Evolutionary conservation across 805 yeast species (phyloP).

Genomic region (Metschnikowia lunata): DNA sequence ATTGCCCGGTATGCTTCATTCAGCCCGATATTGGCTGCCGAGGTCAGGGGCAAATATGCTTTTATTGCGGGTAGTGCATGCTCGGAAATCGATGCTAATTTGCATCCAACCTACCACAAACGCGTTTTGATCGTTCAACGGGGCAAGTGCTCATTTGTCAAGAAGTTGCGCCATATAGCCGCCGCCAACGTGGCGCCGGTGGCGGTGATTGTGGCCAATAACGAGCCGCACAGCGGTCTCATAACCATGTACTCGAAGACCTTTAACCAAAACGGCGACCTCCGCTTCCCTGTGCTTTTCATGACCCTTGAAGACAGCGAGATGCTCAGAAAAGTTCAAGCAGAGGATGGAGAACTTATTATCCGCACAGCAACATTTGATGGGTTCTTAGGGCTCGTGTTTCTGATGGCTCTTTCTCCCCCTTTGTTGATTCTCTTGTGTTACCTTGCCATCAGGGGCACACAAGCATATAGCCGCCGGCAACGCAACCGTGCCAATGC

Average conservation of each 20-base stretch:
- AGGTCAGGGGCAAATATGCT: conserved; percentile 23
- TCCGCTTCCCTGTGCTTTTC: conserved; percentile 49
- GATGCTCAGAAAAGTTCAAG: conserved; percentile 12
- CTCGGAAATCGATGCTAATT: conserved; percentile 10
- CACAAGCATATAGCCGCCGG: conserved; percentile 26
- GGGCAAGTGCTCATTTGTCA: conserved; percentile 55
- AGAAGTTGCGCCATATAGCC: conserved; percentile 45
- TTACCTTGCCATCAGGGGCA: conserved; percentile 28
- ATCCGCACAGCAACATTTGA: conserved; percentile 35
- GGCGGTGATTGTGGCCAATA: conserved; percentile 56
- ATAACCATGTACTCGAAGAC: conserved; percentile 52
- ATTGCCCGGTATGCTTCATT: conserved; percentile 40
- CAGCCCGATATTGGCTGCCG: conserved; percentile 30
- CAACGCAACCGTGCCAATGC: conserved; percentile 27
- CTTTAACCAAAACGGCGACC: conserved; percentile 35
- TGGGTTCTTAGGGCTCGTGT: conserved; percentile 34
- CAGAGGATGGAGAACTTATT: conserved; percentile 12
- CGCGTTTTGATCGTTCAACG: conserved; percentile 26
- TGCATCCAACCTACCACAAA: conserved; percentile 15
- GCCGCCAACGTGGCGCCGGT: conserved; percentile 31
- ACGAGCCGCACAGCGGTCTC: conserved; percentile 42
- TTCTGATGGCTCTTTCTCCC: conserved; percentile 42
- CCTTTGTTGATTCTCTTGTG: conserved; percentile 35
- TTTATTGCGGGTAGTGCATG: conserved; percentile 32
- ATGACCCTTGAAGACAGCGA: conserved; percentile 42